These are phyloP conservation scores for Elymus sibiricus DNA, from an alignment of 176 grass and related monocot genomes.

Conservation along the genomic window DNA sequence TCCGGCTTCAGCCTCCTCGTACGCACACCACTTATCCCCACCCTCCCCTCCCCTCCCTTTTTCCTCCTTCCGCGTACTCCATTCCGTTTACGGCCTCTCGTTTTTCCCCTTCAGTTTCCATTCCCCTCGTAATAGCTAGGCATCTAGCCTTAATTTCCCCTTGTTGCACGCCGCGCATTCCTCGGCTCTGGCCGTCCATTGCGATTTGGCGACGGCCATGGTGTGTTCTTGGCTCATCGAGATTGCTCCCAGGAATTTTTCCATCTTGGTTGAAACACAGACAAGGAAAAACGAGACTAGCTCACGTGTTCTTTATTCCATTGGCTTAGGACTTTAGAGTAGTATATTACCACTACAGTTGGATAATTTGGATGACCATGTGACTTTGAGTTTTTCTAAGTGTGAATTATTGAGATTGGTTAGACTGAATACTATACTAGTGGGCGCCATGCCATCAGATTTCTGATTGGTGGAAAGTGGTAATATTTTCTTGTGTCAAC, in stretches of 20 bases:
- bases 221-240: neutral
- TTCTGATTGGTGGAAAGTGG: neutral
- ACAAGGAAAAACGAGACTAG: neutral
- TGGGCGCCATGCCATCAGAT: neutral
- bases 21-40: neutral
- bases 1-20: slow-evolving; percentile 98
- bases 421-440: neutral
- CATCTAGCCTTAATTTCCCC: neutral
- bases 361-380: neutral
- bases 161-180: neutral
- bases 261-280: neutral
- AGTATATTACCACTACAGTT: neutral
- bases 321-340: neutral
- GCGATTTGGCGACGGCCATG: neutral
- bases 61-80: neutral
- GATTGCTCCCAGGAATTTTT: neutral
- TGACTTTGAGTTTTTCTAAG: neutral
- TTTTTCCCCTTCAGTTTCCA: neutral
- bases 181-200: neutral
- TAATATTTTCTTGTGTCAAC: neutral
- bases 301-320: neutral
- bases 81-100: neutral
- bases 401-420: neutral
- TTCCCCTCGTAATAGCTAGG: neutral
- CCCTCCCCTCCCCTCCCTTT: neutral